Percentiles rank a stretch among this genome's conserved stretches.
Evolutionary conservation across 2,329 filamentous ascomycete genomes (phyloP).

Genomic region (Metarhizium sp.): DNA sequence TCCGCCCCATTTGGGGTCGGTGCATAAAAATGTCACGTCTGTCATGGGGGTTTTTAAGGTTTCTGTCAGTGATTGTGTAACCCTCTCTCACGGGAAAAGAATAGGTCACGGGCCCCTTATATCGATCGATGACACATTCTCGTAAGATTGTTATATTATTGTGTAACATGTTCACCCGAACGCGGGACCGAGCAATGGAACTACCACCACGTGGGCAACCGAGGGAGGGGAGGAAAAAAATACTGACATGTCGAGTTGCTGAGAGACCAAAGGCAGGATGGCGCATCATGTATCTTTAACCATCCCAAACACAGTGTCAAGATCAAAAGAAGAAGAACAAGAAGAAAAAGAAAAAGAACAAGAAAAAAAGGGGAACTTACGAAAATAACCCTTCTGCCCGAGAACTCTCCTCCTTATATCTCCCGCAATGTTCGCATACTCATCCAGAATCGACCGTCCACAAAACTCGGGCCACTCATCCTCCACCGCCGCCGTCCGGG

Average conservation of each 20-base stretch:
- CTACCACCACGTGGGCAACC: background rate
- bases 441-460: constrained; percentile 21
- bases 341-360: background rate
- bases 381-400: constrained; percentile 22
- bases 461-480: constrained; percentile 21
- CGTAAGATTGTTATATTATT: background rate
- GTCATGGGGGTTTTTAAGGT: background rate
- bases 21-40: constrained; percentile 31
- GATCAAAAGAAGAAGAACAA: background rate
- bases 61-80: background rate
- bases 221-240: background rate
- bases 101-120: background rate
- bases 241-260: background rate
- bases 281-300: background rate
- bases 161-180: background rate
- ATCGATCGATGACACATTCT: background rate
- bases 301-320: background rate
- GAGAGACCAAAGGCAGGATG: no score
- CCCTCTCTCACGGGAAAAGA: constrained; percentile 5
- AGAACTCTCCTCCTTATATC: constrained; percentile 21
- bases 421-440: constrained; percentile 22
- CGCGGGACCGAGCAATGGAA: background rate
- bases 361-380: constrained; percentile 18
- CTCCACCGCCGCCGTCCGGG: constrained; percentile 11
- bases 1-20: constrained; percentile 23